Conservation (phyloP, 805 yeast genomes). For the Teunomyces lycoperdinae region DNA sequence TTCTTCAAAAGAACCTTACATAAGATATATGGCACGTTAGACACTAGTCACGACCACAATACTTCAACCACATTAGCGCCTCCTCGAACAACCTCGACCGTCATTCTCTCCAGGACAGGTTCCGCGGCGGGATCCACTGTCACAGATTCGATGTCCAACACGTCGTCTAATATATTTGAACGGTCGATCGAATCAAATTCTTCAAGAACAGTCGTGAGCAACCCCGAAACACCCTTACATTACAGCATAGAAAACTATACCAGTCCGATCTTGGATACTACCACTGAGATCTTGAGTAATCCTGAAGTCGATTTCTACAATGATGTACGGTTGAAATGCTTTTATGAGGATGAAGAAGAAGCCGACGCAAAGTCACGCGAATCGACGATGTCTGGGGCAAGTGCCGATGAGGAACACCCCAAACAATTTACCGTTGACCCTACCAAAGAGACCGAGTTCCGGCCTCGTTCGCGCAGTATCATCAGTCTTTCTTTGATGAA, state of each 20-base stretch:
- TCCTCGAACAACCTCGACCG: background rate
- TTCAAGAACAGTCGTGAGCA: slow-evolving; percentile 8
- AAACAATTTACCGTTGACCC: background rate
- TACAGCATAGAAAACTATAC: slow-evolving; percentile 27
- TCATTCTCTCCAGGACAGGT: background rate
- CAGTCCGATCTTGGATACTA: slow-evolving; percentile 30
- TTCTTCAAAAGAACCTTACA: slow-evolving; percentile 11
- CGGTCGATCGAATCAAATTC: slow-evolving; percentile 8
- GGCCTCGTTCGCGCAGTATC: slow-evolving; percentile 21
- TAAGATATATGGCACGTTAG: slow-evolving; percentile 2
- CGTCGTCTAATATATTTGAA: slow-evolving; percentile 10
- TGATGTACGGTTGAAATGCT: slow-evolving; percentile 22
- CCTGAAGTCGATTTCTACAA: slow-evolving; percentile 22
- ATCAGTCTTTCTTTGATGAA: slow-evolving; percentile 19
- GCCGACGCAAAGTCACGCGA: background rate
- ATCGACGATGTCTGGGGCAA: slow-evolving; percentile 2
- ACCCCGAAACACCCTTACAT: slow-evolving; percentile 20
- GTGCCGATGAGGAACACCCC: slow-evolving; percentile 1
- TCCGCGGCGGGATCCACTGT: background rate
- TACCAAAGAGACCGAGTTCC: slow-evolving; percentile 1
- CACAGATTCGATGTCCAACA: background rate
- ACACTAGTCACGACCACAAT: background rate
- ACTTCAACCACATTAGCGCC: background rate
- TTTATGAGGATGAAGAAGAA: slow-evolving; percentile 12
- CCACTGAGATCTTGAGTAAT: slow-evolving; percentile 28